Conservation (phyloP, 1,284 basidiomycete species). For the Porodaedalea pini region DNA sequence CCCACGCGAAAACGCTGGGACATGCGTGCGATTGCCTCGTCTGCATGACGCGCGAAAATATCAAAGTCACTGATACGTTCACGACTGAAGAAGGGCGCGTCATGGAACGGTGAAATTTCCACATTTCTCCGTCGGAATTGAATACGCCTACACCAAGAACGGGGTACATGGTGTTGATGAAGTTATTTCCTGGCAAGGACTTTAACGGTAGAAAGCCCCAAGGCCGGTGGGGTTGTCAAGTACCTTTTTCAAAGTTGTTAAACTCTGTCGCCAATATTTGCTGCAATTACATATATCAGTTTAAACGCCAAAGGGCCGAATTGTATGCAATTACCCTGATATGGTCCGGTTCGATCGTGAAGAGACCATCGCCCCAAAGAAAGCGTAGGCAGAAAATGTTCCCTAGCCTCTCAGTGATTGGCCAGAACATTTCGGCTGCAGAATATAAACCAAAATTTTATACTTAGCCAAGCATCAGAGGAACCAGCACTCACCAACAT, state of each 20-base stretch:
- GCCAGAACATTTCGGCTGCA: conserved; percentile 9
- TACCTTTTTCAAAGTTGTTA: conserved; percentile 41
- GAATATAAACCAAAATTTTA: not conserved
- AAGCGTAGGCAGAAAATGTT: conserved; percentile 27
- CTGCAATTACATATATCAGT: conserved; percentile 23
- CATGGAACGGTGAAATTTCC: conserved; percentile 27
- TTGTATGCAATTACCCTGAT: conserved; percentile 29
- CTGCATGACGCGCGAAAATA: conserved; percentile 28
- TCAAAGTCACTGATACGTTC: conserved; percentile 28
- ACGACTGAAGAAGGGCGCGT: conserved; percentile 28
- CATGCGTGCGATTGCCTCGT: conserved; percentile 30
- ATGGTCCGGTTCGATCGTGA: conserved; percentile 36
- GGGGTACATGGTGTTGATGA: conserved; percentile 29
- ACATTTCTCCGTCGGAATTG: conserved; percentile 39
- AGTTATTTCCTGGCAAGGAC: conserved; percentile 30
- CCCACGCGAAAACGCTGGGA: conserved; percentile 38
- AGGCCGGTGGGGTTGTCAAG: too few species aligned
- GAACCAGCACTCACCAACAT: conserved; percentile 8
- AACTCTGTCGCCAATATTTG: conserved; percentile 42
- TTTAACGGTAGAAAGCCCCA: too few species aligned
- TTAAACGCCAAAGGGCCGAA: not conserved
- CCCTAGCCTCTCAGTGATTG: conserved; percentile 15
- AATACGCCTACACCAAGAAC: conserved; percentile 45
- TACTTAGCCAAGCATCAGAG: not conserved
- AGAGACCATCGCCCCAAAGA: conserved; percentile 33